phyloP scores from a whole-genome alignment of 2,329 filamentous ascomycete species.

The Onygenales sp. region DNA sequence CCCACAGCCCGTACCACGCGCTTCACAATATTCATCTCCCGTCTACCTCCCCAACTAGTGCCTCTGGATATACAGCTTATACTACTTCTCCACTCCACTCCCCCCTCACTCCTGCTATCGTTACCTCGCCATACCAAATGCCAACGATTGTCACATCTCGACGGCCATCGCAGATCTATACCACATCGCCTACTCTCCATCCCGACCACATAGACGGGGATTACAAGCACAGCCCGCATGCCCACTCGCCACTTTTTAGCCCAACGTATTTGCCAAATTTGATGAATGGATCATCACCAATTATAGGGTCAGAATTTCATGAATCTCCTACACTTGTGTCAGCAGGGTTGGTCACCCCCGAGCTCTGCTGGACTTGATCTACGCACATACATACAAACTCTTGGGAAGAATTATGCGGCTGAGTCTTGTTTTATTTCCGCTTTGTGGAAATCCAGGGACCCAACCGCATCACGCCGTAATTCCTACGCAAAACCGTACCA shows the following conservation, averaged over 20 bases:
- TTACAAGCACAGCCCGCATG: slow-evolving; percentile 21
- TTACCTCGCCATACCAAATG: slow-evolving; percentile 28
- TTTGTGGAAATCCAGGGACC: slow-evolving; percentile 6
- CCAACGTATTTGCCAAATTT: slow-evolving; percentile 27
- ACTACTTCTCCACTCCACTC: slow-evolving; percentile 32
- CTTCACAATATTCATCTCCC: slow-evolving; percentile 23
- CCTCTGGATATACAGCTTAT: slow-evolving; percentile 29
- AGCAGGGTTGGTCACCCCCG: slow-evolving; percentile 24
- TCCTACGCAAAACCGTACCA: slow-evolving; percentile 2
- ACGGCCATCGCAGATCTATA: slow-evolving; percentile 24
- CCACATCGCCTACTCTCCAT: slow-evolving; percentile 26
- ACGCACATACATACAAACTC: background rate
- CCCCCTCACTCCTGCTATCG: slow-evolving; percentile 27
- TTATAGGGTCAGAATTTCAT: slow-evolving; percentile 20
- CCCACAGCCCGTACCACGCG: slow-evolving; percentile 25
- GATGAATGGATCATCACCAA: slow-evolving; percentile 19
- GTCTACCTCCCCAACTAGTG: slow-evolving; percentile 28
- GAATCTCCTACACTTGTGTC: slow-evolving; percentile 23
- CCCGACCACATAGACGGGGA: slow-evolving; percentile 26
- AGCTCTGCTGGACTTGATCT: slow-evolving; percentile 27
- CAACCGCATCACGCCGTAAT: slow-evolving; percentile 2
- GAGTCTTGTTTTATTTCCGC: slow-evolving; percentile 6
- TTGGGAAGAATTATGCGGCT: slow-evolving; percentile 5
- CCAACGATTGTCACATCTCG: slow-evolving; percentile 24
- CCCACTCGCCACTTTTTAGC: slow-evolving; percentile 28